These are phyloP conservation scores for Nitzschia sp. DNA, from an alignment of 108 stramenopile species.

Conservation along the genomic window DNA sequence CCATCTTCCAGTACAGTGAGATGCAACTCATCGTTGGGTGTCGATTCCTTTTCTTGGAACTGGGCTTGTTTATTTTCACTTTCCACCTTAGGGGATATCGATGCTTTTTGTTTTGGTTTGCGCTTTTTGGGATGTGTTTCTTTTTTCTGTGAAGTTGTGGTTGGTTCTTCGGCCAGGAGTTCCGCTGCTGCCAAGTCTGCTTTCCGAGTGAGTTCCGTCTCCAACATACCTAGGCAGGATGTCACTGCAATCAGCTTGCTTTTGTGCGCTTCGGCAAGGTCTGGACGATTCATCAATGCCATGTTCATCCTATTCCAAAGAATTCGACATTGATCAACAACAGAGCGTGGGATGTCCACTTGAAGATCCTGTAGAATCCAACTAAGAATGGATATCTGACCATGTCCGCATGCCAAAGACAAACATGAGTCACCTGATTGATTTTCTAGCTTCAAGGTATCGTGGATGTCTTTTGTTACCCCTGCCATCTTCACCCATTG, in stretches of 20 bases:
- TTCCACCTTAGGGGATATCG: neutral
- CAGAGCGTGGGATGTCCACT: constrained; percentile 24
- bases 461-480: constrained; percentile 4
- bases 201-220: neutral
- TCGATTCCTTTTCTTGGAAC: neutral
- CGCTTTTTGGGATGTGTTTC: constrained; percentile 3
- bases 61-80: neutral
- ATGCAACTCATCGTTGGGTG: neutral
- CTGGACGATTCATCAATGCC: constrained; percentile 13
- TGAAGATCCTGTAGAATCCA: constrained; percentile 25
- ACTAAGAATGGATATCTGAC: constrained; percentile 39
- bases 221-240: constrained; percentile 8
- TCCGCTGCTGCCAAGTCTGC: constrained; percentile 9
- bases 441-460: constrained; percentile 14
- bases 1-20: constrained; percentile 29
- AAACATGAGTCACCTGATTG: constrained; percentile 33
- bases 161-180: neutral
- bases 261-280: neutral
- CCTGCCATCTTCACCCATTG: constrained; percentile 8
- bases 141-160: constrained; percentile 12
- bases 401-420: constrained; percentile 51
- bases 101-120: neutral
- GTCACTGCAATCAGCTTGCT: neutral
- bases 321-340: constrained; percentile 33
- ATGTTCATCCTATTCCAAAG: constrained; percentile 24